These are phyloP conservation scores for Solanum pimpinellifolium DNA, from an alignment of 257 asterid species.

Conservation along the genomic window DNA sequence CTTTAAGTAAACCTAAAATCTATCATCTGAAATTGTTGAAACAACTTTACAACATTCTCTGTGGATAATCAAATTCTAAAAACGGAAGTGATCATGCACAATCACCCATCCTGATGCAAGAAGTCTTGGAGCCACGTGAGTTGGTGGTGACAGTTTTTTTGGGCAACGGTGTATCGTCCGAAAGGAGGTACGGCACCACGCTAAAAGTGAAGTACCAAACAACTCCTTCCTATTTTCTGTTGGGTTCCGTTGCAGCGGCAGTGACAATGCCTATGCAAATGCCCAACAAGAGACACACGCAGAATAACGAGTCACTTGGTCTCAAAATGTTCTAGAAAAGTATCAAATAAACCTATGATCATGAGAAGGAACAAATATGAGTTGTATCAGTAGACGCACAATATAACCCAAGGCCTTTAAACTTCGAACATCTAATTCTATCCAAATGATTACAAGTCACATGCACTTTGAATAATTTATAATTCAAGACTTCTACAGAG, in stretches of 20 bases:
- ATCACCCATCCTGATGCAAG: neutral
- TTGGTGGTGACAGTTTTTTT: neutral
- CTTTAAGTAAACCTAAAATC: neutral
- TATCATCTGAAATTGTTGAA: neutral
- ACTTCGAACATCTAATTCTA: neutral
- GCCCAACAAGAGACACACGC: neutral
- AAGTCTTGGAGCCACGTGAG: neutral
- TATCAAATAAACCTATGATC: neutral
- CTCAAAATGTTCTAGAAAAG: neutral
- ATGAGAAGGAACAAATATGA: neutral
- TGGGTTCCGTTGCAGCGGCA: neutral
- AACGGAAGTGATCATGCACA: neutral
- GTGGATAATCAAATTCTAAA: neutral
- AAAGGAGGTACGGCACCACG: neutral
- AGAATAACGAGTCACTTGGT: neutral
- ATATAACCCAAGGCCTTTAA: neutral
- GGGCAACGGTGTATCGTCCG: neutral
- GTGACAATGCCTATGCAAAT: neutral
- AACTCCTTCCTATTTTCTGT: neutral
- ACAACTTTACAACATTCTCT: neutral
- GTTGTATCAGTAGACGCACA: neutral
- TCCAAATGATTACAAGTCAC: neutral
- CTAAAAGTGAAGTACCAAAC: neutral
- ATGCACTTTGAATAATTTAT: neutral
- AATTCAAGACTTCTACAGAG: neutral